A percentile compares a stretch with the other conserved stretches of the same genome.
Conservation (phyloP, 2,329 filamentous ascomycete species). For the Parastagonospora avenae region DNA sequence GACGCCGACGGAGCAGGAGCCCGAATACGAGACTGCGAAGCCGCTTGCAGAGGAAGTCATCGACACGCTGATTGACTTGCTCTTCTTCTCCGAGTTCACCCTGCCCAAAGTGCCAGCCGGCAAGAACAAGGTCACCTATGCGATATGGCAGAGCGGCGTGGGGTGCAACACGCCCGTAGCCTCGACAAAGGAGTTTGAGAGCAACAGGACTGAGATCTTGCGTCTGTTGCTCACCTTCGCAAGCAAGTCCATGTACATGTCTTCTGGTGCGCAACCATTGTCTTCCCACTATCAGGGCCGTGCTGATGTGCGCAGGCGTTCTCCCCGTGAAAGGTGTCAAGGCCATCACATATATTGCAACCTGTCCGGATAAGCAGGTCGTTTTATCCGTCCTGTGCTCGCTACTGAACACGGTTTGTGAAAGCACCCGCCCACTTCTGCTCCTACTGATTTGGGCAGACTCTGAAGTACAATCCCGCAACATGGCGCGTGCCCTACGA, state of each 20-base stretch:
- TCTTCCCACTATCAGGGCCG: background rate
- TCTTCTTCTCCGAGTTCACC: constrained; percentile 92
- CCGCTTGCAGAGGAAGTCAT: constrained; percentile 92
- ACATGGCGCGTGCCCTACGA: constrained; percentile 95
- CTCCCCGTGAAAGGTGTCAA: constrained; percentile 83
- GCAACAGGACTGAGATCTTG: constrained; percentile 87
- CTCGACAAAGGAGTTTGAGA: constrained; percentile 91
- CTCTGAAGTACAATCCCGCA: constrained; percentile 93
- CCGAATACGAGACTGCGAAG: constrained; percentile 80
- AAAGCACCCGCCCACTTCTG: background rate
- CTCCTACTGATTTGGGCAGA: constrained; percentile 58
- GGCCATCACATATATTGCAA: constrained; percentile 86
- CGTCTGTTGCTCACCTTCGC: constrained; percentile 83
- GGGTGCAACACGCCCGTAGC: constrained; percentile 89
- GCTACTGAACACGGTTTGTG: constrained; percentile 83
- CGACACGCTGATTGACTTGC: constrained; percentile 83
- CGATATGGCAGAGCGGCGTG: constrained; percentile 98
- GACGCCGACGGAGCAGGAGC: constrained; percentile 51
- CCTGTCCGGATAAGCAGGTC: constrained; percentile 86
- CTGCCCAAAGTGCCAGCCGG: constrained; percentile 73
- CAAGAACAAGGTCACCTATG: constrained; percentile 83
- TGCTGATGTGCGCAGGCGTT: constrained; percentile 51
- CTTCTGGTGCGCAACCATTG: constrained; percentile 61
- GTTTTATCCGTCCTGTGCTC: constrained; percentile 92
- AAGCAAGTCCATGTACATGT: constrained; percentile 93